These are phyloP conservation scores for Cutaneotrichosporon daszewskae DNA, from an alignment of 1,284 basidiomycete species.

Conservation along the genomic window DNA sequence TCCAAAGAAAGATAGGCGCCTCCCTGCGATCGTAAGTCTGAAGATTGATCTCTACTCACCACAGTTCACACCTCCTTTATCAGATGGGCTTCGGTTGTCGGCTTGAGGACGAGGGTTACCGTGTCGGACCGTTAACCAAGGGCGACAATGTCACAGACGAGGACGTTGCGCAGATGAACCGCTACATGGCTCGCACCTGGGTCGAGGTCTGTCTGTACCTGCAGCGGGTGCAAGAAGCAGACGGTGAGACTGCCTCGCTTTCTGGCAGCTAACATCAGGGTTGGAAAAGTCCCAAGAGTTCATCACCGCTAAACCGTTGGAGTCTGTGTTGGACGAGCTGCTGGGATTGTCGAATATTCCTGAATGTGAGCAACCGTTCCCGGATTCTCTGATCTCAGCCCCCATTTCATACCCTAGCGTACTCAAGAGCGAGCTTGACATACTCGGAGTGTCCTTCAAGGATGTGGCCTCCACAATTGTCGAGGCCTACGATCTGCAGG, in stretches of 20 bases:
- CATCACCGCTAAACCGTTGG: too few relatives aligned
- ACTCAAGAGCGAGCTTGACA: too few relatives aligned
- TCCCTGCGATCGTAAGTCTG: conserved; percentile 23
- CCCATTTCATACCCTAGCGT: too few relatives aligned
- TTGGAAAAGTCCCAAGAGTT: too few relatives aligned
- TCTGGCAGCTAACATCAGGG: conserved; percentile 3
- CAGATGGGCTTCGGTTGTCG: conserved; percentile 37
- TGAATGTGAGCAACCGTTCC: conserved; percentile 6
- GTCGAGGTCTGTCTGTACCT: conserved; percentile 33
- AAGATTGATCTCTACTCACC: not conserved
- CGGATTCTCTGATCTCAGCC: too few relatives aligned
- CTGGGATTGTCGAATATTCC: too few relatives aligned
- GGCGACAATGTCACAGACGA: conserved; percentile 19
- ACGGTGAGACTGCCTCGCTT: too few relatives aligned
- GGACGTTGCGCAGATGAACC: conserved; percentile 30
- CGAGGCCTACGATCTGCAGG: conserved; percentile 34
- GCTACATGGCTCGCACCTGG: conserved; percentile 40
- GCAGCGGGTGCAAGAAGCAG: too few relatives aligned
- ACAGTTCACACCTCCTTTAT: conserved; percentile 31
- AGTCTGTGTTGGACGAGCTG: too few relatives aligned
- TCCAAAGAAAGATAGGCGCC: conserved; percentile 27
- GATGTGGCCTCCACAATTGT: conserved; percentile 27
- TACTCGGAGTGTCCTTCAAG: conserved; percentile 22
- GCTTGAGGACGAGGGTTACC: conserved; percentile 26
- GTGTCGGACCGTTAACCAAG: conserved; percentile 32